A percentile compares a stretch with the other conserved stretches of the same genome.
These are phyloP conservation scores for Russula earlei DNA, from an alignment of 768 basidiomycete genomes.

Conservation along the genomic window DNA sequence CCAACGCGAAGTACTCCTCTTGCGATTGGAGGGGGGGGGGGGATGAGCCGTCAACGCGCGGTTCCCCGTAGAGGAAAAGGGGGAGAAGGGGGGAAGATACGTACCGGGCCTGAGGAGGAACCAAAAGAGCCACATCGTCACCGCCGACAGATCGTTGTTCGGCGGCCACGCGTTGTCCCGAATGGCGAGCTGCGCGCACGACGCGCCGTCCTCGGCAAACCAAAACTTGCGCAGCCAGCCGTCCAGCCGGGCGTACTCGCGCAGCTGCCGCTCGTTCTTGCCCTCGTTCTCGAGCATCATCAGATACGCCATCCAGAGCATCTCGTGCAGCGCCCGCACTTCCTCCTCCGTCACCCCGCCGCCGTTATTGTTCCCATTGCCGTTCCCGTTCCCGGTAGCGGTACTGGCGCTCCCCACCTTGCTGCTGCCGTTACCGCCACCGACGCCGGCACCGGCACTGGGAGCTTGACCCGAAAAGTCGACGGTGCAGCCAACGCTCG, in stretches of 20 bases:
- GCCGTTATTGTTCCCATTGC: no score
- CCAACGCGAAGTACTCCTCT: slow-evolving; percentile 41
- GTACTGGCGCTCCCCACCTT: no score
- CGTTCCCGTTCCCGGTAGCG: no score
- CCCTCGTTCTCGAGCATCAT: slow-evolving; percentile 79
- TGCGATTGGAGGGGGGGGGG: no score
- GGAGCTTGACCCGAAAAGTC: no score
- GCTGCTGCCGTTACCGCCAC: not conserved
- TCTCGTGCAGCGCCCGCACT: slow-evolving; percentile 30
- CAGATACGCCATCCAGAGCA: slow-evolving; percentile 60
- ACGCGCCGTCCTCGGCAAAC: slow-evolving; percentile 52
- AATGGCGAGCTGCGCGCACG: slow-evolving; percentile 36
- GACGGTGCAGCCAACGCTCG: slow-evolving; percentile 31
- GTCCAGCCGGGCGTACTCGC: slow-evolving; percentile 55
- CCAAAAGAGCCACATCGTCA: slow-evolving; percentile 80
- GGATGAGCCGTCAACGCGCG: slow-evolving; percentile 6
- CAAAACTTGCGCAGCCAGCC: slow-evolving; percentile 58
- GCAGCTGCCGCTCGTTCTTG: slow-evolving; percentile 59
- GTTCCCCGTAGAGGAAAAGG: not conserved
- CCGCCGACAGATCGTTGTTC: slow-evolving; percentile 40
- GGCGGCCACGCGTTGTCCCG: slow-evolving; percentile 46
- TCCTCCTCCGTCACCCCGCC: slow-evolving; percentile 21
- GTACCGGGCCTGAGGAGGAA: slow-evolving; percentile 53
- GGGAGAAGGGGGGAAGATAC: slow-evolving; percentile 20
- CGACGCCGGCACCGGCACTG: no score